Conservation (phyloP, 805 yeast genomes). For the Candida quercuum region DNA sequence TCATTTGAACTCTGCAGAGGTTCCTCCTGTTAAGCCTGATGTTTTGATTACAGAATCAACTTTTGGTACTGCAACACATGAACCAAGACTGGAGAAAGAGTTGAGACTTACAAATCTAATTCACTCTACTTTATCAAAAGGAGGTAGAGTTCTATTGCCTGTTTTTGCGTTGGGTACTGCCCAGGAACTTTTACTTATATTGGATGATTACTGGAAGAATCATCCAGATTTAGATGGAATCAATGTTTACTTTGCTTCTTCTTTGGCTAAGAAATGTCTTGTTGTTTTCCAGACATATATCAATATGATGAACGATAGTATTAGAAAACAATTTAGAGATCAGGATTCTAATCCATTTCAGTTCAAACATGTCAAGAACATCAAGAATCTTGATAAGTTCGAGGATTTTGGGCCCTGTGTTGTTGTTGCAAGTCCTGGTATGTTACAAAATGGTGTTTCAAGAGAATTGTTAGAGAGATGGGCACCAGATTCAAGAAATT, state of each 20-base stretch:
- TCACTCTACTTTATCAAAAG: slow-evolving; percentile 77
- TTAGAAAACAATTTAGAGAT: slow-evolving; percentile 68
- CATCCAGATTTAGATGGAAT: slow-evolving; percentile 78
- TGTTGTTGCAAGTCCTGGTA: slow-evolving; percentile 95
- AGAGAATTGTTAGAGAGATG: slow-evolving; percentile 88
- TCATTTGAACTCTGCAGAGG: slow-evolving; percentile 91
- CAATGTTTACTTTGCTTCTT: slow-evolving; percentile 87
- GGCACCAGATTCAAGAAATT: slow-evolving; percentile 94
- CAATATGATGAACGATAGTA: slow-evolving; percentile 94
- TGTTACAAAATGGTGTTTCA: slow-evolving; percentile 95
- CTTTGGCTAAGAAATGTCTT: slow-evolving; percentile 92
- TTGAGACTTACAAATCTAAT: slow-evolving; percentile 72
- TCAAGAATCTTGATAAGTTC: slow-evolving; percentile 74
- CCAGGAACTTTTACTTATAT: slow-evolving; percentile 81
- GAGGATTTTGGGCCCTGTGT: slow-evolving; percentile 96
- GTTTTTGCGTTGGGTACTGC: slow-evolving; percentile 97
- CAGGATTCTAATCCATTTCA: slow-evolving; percentile 85
- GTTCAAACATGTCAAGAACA: slow-evolving; percentile 77
- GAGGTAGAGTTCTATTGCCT: slow-evolving; percentile 89
- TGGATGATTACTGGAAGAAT: slow-evolving; percentile 92
- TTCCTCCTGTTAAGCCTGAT: slow-evolving; percentile 85
- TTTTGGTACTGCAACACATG: slow-evolving; percentile 96
- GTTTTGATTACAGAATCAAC: slow-evolving; percentile 91
- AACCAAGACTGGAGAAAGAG: slow-evolving; percentile 84
- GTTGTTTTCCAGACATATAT: slow-evolving; percentile 96